A percentile compares a stretch with the other conserved stretches of the same genome.
Conservation (phyloP, 495 filamentous ascomycete genomes). For the Amniculicola lignicola region DNA sequence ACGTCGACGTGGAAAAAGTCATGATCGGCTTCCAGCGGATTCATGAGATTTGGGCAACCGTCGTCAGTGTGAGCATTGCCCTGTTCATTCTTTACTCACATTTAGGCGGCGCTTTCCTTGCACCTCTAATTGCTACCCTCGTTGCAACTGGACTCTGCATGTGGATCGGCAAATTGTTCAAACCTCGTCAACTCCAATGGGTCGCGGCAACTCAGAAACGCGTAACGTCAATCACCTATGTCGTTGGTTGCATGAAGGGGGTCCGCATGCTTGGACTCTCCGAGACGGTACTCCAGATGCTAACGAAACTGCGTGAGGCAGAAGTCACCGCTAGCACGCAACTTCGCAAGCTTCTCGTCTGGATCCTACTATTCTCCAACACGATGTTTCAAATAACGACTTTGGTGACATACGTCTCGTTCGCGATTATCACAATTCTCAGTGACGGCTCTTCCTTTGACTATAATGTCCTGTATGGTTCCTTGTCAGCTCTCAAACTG, state of each 20-base stretch:
- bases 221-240: constrained; percentile 8
- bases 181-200: constrained; percentile 14
- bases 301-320: constrained; percentile 8
- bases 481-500: constrained; percentile 20
- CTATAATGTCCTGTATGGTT: constrained; percentile 13
- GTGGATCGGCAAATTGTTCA: constrained; percentile 18
- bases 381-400: constrained; percentile 19
- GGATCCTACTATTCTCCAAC: constrained; percentile 12
- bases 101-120: constrained; percentile 16
- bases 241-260: constrained; percentile 15
- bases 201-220: constrained; percentile 9
- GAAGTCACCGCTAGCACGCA: constrained; percentile 4
- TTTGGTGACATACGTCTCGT: constrained; percentile 15
- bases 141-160: neutral
- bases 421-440: constrained; percentile 5
- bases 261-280: constrained; percentile 24
- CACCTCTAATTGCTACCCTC: constrained; percentile 7
- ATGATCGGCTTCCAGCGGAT: constrained; percentile 3
- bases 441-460: neutral
- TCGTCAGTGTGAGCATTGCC: constrained; percentile 16
- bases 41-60: constrained; percentile 27
- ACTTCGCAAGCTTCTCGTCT: constrained; percentile 14
- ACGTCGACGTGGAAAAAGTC: constrained; percentile 31
- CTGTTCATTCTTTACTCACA: constrained; percentile 25
- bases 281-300: constrained; percentile 6